Evolutionary conservation across 2,329 filamentous ascomycete genomes (phyloP).

Genomic region (Blastomyces gilchristii): DNA sequence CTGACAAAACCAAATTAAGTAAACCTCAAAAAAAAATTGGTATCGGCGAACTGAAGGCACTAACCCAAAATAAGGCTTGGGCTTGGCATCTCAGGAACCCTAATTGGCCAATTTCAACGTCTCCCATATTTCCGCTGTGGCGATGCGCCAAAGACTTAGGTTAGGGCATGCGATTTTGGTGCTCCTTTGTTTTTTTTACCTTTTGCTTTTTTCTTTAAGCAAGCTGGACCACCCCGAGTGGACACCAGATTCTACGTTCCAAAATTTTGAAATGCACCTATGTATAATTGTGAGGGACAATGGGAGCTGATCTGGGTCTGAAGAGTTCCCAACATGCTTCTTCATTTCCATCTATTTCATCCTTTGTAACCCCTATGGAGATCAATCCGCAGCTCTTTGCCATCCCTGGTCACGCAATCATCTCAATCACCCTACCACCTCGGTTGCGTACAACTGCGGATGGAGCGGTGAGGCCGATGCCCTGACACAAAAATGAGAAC

Average conservation of each 20-base stretch:
- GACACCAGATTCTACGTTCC: too few relatives aligned
- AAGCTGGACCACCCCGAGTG: too few relatives aligned
- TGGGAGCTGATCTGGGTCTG: background rate
- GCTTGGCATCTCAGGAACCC: background rate
- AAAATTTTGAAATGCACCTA: too few relatives aligned
- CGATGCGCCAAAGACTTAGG: too few relatives aligned
- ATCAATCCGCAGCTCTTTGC: background rate
- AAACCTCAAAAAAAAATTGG: background rate
- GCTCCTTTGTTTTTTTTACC: too few relatives aligned
- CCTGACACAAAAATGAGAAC: constrained; percentile 50
- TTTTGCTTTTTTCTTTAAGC: too few relatives aligned
- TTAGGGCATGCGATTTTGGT: too few relatives aligned
- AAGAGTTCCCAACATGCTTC: background rate
- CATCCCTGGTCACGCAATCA: background rate
- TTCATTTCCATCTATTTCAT: background rate
- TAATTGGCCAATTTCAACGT: background rate
- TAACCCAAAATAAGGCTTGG: background rate
- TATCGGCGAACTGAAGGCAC: background rate
- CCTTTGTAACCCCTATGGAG: background rate
- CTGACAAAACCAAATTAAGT: background rate
- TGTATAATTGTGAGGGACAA: background rate
- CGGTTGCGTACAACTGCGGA: constrained; percentile 25
- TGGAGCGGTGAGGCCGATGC: constrained; percentile 41
- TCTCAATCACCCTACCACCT: background rate
- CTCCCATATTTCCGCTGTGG: background rate